Base-by-base conservation (phyloP, 1,284 basidiomycete species). In the Cutaneotrichosporon daszewskae region DNA sequence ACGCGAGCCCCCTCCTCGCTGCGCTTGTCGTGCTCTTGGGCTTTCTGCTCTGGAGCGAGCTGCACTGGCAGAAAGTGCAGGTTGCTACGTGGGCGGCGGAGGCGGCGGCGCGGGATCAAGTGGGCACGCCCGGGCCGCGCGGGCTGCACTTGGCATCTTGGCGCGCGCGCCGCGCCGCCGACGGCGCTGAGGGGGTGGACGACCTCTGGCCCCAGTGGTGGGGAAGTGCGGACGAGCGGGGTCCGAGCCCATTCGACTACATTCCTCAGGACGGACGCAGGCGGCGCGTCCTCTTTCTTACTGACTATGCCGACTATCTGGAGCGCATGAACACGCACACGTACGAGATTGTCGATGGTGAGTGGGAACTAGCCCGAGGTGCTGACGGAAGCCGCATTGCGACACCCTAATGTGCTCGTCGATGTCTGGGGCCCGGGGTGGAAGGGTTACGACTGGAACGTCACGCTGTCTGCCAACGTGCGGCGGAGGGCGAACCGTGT, bases 341-440 rank as follows among this genome's bases (percentile, higher is more conserved):
- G 4, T 71, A 66, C 47, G 68, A 71, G 43, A 64, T 71, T 34
- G 61, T 69, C 28, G 68, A 71, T 43, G 59, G 58, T 59, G 27
- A 35, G 53, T 46, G 17, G 31, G 4, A 16, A 12, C 31, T 16
- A 16, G 14, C 17, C 17, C 31, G 14, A 16, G 12, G 19, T 13
- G 5, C 43, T 39, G 32, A 35, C 18, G 6, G 14, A 5, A 53
- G 68, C 70, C 1, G 64, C 69, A 3, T 43, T 70, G 4, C 67
- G 70, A 1, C 64, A 70, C 51, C 69, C 67, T 1, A 48, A 60
- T 10, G 33, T 68, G 12, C 55, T 54, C 13, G 59, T 65, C 16
- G 67, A 68, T 37, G 67, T 71, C 22, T 72, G 68, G 68, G 70
- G 70, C 11, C 70, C 70, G 11, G 59, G 60, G 1, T 72, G 70